Base-by-base conservation (phyloP, 1,284 basidiomycete species). In the Tilletiaria anomala region DNA sequence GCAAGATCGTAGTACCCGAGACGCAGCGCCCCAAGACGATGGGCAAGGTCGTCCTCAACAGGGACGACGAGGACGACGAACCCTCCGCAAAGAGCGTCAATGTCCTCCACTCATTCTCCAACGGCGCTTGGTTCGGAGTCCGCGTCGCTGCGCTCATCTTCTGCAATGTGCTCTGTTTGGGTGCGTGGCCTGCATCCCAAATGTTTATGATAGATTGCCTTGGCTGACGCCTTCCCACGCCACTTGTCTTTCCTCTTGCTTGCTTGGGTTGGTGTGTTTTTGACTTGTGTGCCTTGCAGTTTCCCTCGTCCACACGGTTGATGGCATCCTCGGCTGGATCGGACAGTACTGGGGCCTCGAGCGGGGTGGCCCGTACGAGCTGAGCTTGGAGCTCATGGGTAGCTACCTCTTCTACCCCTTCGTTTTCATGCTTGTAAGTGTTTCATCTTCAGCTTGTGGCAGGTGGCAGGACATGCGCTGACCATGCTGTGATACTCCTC, bases 271-370 rank as follows among this genome's bases (percentile, higher is more conserved):
- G n/a, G n/a, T n/a, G n/a, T n/a, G n/a, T n/a, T n/a, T n/a, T n/a
- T n/a, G n/a, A n/a, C n/a, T n/a, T n/a, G n/a, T n/a, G n/a, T n/a
- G n/a, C n/a, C n/a, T n/a, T n/a, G n/a, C n/a, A n/a, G 76, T 61
- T 16, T 55, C 83, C 6, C 78, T 88, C 45, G 76, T 91, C 42
- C 78, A 82, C 43, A 74, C 75, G 35, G 76, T 86, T 68, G 85
- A 91, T 65, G 86, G 82, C 35, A 71, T 88, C 10, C 74, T 89
- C 34, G 87, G 83, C 32, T 91, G 83, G 82, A 76, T 88, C 64
- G 87, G 86, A 38, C 75, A 74, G 50, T 84, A 82, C 46, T 86
- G 87, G 67, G 82, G 82, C 35, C 82, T 91, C 58, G 73, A 81
- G 45, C 31, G 52, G 20, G 16, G 21, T 19, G 46, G 42, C 34